Evolutionary conservation across 352 stramenopile genomes (phyloP).

Genomic region (Phytopythium ostracodes): DNA sequence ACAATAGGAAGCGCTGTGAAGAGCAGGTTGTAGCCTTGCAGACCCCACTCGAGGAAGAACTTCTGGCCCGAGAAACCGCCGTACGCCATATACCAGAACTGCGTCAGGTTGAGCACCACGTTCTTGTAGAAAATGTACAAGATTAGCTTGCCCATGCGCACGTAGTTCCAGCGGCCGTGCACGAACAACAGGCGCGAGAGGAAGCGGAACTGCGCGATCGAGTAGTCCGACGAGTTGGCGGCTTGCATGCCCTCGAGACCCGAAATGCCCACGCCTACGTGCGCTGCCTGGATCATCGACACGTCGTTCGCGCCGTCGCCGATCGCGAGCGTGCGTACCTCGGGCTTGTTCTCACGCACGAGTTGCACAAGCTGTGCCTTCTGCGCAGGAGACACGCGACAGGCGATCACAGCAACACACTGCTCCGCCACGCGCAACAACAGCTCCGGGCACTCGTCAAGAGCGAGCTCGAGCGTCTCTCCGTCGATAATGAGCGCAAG

Average conservation of each 20-base stretch:
- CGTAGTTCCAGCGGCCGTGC: conserved; percentile 93
- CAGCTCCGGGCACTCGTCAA: conserved; percentile 71
- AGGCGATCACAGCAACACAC: conserved; percentile 91
- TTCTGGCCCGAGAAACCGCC: conserved; percentile 87
- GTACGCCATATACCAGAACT: conserved; percentile 95
- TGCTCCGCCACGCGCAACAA: conserved; percentile 73
- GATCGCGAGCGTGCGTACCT: conserved; percentile 86
- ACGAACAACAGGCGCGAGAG: conserved; percentile 89
- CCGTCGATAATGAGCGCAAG: conserved; percentile 77
- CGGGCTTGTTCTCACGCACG: conserved; percentile 87
- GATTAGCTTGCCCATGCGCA: conserved; percentile 91
- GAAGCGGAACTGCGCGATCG: conserved; percentile 94
- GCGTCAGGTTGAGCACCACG: conserved; percentile 92
- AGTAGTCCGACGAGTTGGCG: conserved; percentile 93
- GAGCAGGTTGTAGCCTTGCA: conserved; percentile 88
- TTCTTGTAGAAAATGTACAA: conserved; percentile 97
- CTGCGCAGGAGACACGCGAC: conserved; percentile 90
- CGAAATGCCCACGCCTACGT: conserved; percentile 92
- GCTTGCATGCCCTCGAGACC: conserved; percentile 94
- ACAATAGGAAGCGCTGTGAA: conserved; percentile 87
- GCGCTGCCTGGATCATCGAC: conserved; percentile 93
- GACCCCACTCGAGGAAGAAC: conserved; percentile 81
- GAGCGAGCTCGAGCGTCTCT: conserved; percentile 71
- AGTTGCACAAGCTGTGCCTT: conserved; percentile 92
- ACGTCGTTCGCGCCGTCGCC: conserved; percentile 96